Conservation (phyloP, 306 rosid species). For the Alnus glutinosa region DNA sequence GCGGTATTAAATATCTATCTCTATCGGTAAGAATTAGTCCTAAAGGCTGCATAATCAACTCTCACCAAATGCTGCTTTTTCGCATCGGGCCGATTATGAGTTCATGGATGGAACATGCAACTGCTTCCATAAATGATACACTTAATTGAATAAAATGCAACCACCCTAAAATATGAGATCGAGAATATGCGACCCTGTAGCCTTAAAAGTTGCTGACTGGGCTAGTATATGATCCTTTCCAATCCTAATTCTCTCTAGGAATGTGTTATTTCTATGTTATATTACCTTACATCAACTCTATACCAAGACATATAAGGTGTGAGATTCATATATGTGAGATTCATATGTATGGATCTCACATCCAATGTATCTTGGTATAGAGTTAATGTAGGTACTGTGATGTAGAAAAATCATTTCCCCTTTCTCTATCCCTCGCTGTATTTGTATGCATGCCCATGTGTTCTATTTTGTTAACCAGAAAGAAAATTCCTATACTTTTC, state of each 20-base stretch:
- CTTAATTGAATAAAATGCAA: slow-evolving; percentile 9
- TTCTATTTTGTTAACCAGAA: background rate
- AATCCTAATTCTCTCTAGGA: too few relatives aligned
- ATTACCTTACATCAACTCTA: background rate
- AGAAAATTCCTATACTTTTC: slow-evolving; percentile 13
- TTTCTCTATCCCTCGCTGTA: background rate
- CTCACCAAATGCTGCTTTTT: slow-evolving; percentile 13
- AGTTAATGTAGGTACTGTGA: too few relatives aligned
- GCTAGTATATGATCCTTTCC: too few relatives aligned
- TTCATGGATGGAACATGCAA: background rate
- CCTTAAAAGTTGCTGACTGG: background rate
- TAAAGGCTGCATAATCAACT: background rate
- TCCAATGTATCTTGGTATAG: too few relatives aligned
- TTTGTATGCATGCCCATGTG: background rate
- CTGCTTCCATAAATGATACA: slow-evolving; percentile 8
- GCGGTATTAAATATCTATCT: too few relatives aligned
- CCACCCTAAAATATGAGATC: background rate
- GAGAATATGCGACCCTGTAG: background rate
- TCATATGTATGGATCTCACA: too few relatives aligned
- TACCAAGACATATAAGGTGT: too few relatives aligned
- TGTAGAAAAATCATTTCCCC: background rate
- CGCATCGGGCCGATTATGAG: slow-evolving; percentile 5
- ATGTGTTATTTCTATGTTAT: too few relatives aligned
- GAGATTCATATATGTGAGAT: background rate
- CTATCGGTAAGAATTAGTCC: fast-evolving